Evolutionary conservation across 129 eudicot species (phyloP), one percentile per base, ranked within the genome.

Genomic region (Centrapalus pauciflorus): DNA sequence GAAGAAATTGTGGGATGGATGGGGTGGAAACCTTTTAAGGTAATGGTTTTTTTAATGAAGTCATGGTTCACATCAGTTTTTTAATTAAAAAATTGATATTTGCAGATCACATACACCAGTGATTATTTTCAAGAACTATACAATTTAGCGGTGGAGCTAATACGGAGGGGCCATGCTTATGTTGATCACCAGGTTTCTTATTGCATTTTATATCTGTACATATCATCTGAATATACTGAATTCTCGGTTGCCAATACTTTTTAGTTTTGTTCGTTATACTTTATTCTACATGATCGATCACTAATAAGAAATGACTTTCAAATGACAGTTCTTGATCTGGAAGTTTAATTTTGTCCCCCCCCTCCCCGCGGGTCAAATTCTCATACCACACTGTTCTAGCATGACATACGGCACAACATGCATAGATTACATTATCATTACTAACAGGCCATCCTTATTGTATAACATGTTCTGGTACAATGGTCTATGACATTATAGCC

Each of bases 11-110:
- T 94, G 3, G 66, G 72, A 8, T 94, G 99, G 99, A 94, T 94
- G 97, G 99, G 99, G 26, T 94, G 99, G 99, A 80, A 86, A 60
- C 99, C 99, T 11, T 80, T 60, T 40, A 89, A 94, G 97, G 99
- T 94, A 83, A 37, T 35, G 37, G 4, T 35, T 26, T 17, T 4
- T 32, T 17, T 35, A 30, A 17, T 51, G 27, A 37, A 41, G 7
- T 28, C 62, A 25, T 3, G 32, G 1, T 37, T 12, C 20, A 46
- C 43, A 30, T 25, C 60, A n/a, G n/a, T n/a, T 5, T 71, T 55
- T 67, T 46, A 61, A 68, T 67, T n/a, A n/a, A 12, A 55, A 64
- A 16, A 57, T 41, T 25, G 23, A 30, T 26, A 24, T 52, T 40
- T 71, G 65, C 79, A 93, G 98, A 84, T 93, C 67, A 94, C 99